Base-by-base conservation (phyloP, 2,329 filamentous ascomycete genomes). In the Colletotrichum sojae region DNA sequence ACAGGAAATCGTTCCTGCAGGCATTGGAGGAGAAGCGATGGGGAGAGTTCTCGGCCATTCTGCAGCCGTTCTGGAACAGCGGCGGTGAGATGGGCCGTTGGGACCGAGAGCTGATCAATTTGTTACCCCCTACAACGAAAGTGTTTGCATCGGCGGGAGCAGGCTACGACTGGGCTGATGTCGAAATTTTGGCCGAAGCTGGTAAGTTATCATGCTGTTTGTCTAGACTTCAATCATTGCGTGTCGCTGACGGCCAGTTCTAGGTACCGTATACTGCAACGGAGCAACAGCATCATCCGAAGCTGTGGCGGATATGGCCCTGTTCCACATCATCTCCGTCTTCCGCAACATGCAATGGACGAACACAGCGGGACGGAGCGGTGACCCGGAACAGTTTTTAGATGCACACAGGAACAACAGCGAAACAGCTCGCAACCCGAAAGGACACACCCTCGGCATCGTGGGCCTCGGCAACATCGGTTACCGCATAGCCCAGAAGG, bases 21-120 rank as follows among this genome's bases (percentile, higher is more conserved):
- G 79, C 77, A 2, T 73, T 84, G 15, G 75, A 75, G 22, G 76
- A 80, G 10, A 75, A 73, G 56, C 79, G 78, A 77, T 83, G 80
- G 81, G 82, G 82, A 1, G 74, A 82, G 69, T 84, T 84, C 61
- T 70, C 74, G 13, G 82, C 80, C 2, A 77, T 84, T 54, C 88
- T 89, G 72, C 81, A 88, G 2, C 89, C 89, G 0, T 90, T 89
- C 76, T 91, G 88, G 88, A 86, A 88, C 66, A 90, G 88, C 0
- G 89, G 89, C 1, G 88, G 87, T 4, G 89, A 91, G 73, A 91
- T 91, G 88, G 88, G 88, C 1, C 84, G 85, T 22, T 91, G 88
- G 88, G 86, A 91, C 72, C 73, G 77, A 12, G 89, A 91, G 70
- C 74, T 91, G 20, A 86, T 91, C 58, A 79, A 81, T 0, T 75